A percentile compares a stretch with the other conserved stretches of the same genome.
These are phyloP conservation scores for Cladophialophora bantiana DNA, from an alignment of 2,329 filamentous ascomycete genomes.

Conservation along the genomic window DNA sequence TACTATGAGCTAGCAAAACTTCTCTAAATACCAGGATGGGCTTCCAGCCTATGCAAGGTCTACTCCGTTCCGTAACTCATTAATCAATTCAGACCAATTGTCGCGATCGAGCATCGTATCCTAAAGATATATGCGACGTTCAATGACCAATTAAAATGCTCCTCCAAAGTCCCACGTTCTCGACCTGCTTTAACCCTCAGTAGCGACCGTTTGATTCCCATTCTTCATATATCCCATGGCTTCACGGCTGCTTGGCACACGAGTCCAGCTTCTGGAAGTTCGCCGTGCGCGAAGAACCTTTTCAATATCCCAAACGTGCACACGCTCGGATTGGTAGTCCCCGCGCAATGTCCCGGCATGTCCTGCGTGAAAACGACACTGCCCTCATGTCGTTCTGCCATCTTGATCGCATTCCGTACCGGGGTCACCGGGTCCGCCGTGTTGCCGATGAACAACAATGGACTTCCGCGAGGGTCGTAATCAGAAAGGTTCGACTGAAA, in stretches of 20 bases:
- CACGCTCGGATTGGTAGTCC: conserved; percentile 45
- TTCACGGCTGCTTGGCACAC: conserved; percentile 50
- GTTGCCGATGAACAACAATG: conserved; percentile 65
- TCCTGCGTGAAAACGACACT: conserved; percentile 56
- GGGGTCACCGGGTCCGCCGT: conserved; percentile 67
- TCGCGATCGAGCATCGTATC: background rate
- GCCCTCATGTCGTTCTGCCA: conserved; percentile 52
- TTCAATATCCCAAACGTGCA: conserved; percentile 49
- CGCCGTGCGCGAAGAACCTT: conserved; percentile 52
- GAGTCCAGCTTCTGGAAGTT: conserved; percentile 46
- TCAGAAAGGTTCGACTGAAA: conserved; percentile 36
- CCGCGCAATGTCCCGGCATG: conserved; percentile 48
- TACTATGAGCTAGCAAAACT: too few species aligned
- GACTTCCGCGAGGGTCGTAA: conserved; percentile 45
- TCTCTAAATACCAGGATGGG: background rate
- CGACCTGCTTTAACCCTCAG: background rate
- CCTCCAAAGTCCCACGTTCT: background rate
- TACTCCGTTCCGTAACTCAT: background rate
- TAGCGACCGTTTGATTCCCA: background rate
- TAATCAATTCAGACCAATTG: background rate
- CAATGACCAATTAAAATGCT: background rate
- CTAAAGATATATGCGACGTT: background rate
- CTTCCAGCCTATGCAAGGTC: background rate
- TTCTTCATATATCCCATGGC: conserved; percentile 39
- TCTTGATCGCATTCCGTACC: conserved; percentile 48